Conservation (phyloP, 495 filamentous ascomycete species). For the Podospora pseudoanserina region DNA sequence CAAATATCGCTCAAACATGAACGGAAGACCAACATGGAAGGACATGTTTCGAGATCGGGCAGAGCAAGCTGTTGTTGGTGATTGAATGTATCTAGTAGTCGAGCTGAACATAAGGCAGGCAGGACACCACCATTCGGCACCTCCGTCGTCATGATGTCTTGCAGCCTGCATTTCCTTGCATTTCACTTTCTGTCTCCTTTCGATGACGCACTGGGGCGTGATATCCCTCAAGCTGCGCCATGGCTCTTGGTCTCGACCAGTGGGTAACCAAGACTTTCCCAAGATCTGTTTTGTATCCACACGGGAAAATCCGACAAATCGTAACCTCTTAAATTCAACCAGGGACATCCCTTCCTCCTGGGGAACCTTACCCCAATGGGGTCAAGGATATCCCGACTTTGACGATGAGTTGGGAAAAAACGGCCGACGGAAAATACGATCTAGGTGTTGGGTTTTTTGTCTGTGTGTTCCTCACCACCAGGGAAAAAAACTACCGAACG, state of each 20-base stretch:
- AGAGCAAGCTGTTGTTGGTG: not conserved
- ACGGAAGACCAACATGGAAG: not conserved
- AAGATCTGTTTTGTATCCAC: not conserved
- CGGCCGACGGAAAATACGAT: not conserved
- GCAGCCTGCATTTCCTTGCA: not conserved
- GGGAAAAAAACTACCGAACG: not conserved
- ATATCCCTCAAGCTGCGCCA: not conserved
- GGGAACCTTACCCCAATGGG: not conserved
- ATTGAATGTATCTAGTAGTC: too few species aligned
- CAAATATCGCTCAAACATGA: slow-evolving; percentile 4
- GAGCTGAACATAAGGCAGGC: not conserved
- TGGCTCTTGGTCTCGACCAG: not conserved
- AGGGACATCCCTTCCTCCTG: not conserved
- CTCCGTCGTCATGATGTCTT: not conserved
- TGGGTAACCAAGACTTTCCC: not conserved
- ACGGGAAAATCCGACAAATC: not conserved
- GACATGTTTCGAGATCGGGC: not conserved
- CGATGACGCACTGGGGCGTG: not conserved
- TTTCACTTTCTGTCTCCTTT: not conserved
- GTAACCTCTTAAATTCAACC: not conserved
- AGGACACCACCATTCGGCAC: not conserved
- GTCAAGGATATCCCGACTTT: not conserved
- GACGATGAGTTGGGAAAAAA: not conserved
- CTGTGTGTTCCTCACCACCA: not conserved
- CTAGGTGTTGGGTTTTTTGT: not conserved